Evolutionary conservation across 1,284 basidiomycete genomes (phyloP), one percentile per base, ranked within the genome.

Genomic region (Cystodermella granulosa): DNA sequence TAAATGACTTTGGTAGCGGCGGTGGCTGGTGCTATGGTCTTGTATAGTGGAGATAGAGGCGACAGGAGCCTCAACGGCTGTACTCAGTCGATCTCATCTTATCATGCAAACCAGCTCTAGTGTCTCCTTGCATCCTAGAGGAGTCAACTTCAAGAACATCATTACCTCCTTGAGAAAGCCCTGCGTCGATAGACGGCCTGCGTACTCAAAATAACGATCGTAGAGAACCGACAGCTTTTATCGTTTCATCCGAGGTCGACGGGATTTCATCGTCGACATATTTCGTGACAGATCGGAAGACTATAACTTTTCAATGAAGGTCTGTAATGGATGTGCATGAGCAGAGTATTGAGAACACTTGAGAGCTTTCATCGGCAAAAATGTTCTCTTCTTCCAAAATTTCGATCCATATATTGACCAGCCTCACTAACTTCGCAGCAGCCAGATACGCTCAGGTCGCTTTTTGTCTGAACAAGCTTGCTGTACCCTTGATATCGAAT

Each of bases 271-370:
- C 68, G 63, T 98, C 95, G 51, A 83, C 76, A 65, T 97, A 98
- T 31, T 79, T 80, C 44, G 91, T 90, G 0, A 95, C 95, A 46
- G 81, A 79, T 51, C 90, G 84, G 80, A 98, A 98, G 34, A 96
- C 84, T 2, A 91, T 85, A 35, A 98, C 92, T 98, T 98, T 68
- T 98, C 95, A 60, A 98, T 81, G 69, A 98, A 95, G 0, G 87
- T 87, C 67, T 98, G 93, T 24, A 98, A 71, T 1, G 94, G 92
- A 40, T 84, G 79, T 0, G 87, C 91, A 58, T 95, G 93, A 0
- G 88, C 85, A 6, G 91, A 84, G 65, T 94, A 97, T 8, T 74
- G 73, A 2, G 87, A 86, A 11, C 72, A 73, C 42, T 31, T 66
- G 56, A 6, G 65, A 57, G 6, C 69, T 66, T 31, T 76, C 75